Conservation (phyloP, 345 rosid species). For the Eucalyptus sideroxylon region DNA sequence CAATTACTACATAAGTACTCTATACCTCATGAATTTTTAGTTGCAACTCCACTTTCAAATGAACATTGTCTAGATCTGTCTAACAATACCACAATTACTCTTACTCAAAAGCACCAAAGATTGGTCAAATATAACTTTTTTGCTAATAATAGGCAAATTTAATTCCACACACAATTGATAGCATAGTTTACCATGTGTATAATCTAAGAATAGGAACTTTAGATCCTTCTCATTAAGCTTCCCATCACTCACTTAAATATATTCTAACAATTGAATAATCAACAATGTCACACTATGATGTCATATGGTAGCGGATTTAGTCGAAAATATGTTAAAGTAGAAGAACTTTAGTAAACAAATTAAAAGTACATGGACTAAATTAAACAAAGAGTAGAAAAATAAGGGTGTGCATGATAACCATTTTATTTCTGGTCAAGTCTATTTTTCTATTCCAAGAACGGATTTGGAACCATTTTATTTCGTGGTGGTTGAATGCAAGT, state of each 20-base stretch:
- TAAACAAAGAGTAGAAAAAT: too few relatives aligned
- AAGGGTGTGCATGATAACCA: rapidly evolving
- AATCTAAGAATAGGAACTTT: not conserved
- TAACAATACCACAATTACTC: too few relatives aligned
- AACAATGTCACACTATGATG: not conserved
- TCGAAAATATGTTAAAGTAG: too few relatives aligned
- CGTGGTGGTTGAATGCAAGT: too few relatives aligned
- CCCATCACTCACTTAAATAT: not conserved
- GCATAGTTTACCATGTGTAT: not conserved
- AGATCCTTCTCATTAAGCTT: too few relatives aligned
- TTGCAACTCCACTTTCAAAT: not conserved
- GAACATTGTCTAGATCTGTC: rapidly evolving
- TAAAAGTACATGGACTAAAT: too few relatives aligned
- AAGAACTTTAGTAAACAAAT: too few relatives aligned
- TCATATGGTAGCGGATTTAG: too few relatives aligned
- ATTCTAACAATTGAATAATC: not conserved
- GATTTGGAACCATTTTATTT: too few relatives aligned
- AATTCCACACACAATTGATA: not conserved
- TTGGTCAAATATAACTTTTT: too few relatives aligned
- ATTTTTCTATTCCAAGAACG: too few relatives aligned
- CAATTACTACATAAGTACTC: not conserved
- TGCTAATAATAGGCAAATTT: rapidly evolving
- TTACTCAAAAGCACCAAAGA: not conserved
- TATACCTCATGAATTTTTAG: not conserved
- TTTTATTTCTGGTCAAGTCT: too few relatives aligned